phyloP scores from a whole-genome alignment of 73 alveolate species.

The Paramecium sexaurelia region DNA sequence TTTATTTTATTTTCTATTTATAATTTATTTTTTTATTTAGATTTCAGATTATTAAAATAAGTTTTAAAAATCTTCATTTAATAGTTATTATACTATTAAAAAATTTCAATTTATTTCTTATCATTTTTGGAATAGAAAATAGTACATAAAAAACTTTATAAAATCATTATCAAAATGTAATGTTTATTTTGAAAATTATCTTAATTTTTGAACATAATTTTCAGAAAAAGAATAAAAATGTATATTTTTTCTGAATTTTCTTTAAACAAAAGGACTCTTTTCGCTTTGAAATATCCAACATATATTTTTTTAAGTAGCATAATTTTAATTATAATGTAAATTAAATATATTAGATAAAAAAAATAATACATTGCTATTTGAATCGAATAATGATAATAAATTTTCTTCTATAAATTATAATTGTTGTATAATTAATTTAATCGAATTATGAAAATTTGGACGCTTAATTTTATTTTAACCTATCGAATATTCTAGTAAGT shows the following conservation, averaged over 20 bases:
- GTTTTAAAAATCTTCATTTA: not conserved
- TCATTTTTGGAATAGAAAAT: too few relatives aligned
- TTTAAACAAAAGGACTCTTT: too few relatives aligned
- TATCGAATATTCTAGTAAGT: not conserved
- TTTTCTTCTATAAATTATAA: not conserved
- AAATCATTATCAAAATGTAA: too few relatives aligned
- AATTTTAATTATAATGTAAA: too few relatives aligned
- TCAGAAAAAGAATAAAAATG: too few relatives aligned
- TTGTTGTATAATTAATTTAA: not conserved
- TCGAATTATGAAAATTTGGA: not conserved
- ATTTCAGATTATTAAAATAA: not conserved
- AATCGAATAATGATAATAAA: not conserved
- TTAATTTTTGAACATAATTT: too few relatives aligned
- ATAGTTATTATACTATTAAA: not conserved
- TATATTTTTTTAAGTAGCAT: too few relatives aligned
- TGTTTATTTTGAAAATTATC: too few relatives aligned
- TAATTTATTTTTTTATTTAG: not conserved
- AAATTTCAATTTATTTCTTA: not conserved
- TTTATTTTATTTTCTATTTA: not conserved
- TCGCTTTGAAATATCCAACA: too few relatives aligned
- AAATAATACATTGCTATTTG: not conserved
- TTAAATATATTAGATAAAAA: too few relatives aligned
- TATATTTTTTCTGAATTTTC: too few relatives aligned
- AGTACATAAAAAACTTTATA: too few relatives aligned
- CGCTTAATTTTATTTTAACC: not conserved